Evolutionary conservation across 75 land plant species (phyloP), one percentile per base, ranked within the genome.

Genomic region (Pinus albicaulis): DNA sequence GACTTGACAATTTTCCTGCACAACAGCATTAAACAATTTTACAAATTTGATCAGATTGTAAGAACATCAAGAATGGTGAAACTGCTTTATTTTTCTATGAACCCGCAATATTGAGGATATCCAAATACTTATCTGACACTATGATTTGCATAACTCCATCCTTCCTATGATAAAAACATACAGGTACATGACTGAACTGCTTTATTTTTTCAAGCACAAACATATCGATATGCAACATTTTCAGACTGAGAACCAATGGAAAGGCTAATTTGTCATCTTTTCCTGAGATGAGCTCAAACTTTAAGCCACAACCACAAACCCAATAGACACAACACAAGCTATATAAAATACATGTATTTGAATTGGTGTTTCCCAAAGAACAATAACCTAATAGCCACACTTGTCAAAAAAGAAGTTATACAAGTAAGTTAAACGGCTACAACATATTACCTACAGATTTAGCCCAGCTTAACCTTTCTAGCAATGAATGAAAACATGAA

Each of bases 1-100:
- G 86, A 82, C 56, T 80, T 87, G 60, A 91, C 38, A 38, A 86
- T 48, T 12, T 66, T 77, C 85, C 93, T 89, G 92, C 73, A 62
- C 17, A 55, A 24, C 56, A 77, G 31, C 7, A 48, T 68, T 52
- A 22, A 28, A 53, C 57, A 68, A 22, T 68, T 68, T 68, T 23
- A 11, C 24, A 68, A 68, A 68, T 26, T 41, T 41, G 23, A 68
- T 68, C 71, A 68, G n/a, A 34, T 41, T 68, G 22, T 44, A 68
- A 41, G 71, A 68, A 68, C 20, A 8, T 12, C 53, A 68, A 20
- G 2, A 68, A 64, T 28, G 8, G 3, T 41, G 71, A 12, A 38
- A 41, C 23, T 10, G 71, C 8, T 41, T 48, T 48, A 48, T 48
- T 11, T 68, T 74, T 74, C 57, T 62, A 19, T 58, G 28, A 55